Percentiles rank a stretch among this genome's conserved stretches.
Evolutionary conservation across 768 basidiomycete genomes (phyloP).

Genomic region (Podaxis sp.): DNA sequence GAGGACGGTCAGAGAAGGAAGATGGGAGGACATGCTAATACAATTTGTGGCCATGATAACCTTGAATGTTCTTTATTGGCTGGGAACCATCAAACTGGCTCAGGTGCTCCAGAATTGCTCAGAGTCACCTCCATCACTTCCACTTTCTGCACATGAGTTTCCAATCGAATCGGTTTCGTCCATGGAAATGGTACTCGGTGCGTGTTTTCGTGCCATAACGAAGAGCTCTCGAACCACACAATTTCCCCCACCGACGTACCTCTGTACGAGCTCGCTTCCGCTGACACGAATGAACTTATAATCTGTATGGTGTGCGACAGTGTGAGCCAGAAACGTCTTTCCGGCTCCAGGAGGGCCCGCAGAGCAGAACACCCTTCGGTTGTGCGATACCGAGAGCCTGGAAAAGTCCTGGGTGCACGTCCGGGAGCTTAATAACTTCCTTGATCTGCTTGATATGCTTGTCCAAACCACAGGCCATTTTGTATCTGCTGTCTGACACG

Average conservation of each 20-base stretch:
- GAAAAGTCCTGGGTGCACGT: conserved; percentile 96
- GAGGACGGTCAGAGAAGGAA: not conserved
- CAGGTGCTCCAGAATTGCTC: too few species aligned
- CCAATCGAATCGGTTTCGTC: too few species aligned
- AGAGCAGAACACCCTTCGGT: conserved; percentile 92
- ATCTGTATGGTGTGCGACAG: conserved; percentile 94
- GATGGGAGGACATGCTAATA: conserved; percentile 56
- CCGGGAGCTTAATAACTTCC: conserved; percentile 95
- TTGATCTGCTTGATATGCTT: conserved; percentile 98
- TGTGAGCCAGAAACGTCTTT: conserved; percentile 68
- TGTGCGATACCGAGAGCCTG: conserved; percentile 95
- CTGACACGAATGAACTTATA: conserved; percentile 96
- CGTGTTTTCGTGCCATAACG: too few species aligned
- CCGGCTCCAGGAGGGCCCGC: conserved; percentile 61
- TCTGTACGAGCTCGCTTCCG: conserved; percentile 93
- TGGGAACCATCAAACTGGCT: conserved; percentile 89
- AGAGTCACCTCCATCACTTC: too few species aligned
- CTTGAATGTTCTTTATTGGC: conserved; percentile 98
- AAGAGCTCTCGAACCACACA: too few species aligned
- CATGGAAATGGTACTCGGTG: too few species aligned
- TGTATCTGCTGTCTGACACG: conserved; percentile 92
- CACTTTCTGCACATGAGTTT: too few species aligned
- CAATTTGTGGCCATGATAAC: conserved; percentile 93
- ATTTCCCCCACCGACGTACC: conserved; percentile 47
- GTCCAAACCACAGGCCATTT: conserved; percentile 99